These are phyloP conservation scores for Emergomyces pasteurianus DNA, from an alignment of 2,329 filamentous ascomycete genomes.

Conservation along the genomic window DNA sequence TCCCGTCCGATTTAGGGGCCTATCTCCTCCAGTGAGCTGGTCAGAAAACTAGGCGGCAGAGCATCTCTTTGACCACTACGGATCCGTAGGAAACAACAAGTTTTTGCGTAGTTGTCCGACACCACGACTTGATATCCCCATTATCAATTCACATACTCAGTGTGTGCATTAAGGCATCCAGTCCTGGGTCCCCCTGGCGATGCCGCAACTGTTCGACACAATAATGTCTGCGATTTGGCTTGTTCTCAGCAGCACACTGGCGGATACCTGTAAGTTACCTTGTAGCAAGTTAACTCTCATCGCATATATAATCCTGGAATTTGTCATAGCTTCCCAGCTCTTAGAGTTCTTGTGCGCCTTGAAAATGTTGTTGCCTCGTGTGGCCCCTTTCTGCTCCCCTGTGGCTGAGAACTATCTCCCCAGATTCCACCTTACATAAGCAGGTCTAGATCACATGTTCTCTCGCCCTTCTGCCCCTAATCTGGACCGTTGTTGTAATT, in stretches of 20 bases:
- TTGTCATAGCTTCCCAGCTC: not conserved
- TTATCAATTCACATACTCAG: not conserved
- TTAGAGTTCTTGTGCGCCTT: not conserved
- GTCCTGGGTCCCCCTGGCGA: too few relatives aligned
- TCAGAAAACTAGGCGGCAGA: too few relatives aligned
- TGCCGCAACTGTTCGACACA: too few relatives aligned
- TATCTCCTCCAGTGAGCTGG: too few relatives aligned
- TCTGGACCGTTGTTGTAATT: not conserved
- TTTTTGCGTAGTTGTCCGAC: not conserved
- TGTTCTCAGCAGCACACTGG: not conserved
- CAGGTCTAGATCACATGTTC: not conserved
- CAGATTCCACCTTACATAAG: not conserved
- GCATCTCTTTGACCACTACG: not conserved
- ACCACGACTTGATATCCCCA: not conserved
- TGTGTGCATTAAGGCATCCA: not conserved
- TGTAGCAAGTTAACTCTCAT: not conserved
- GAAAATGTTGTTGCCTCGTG: not conserved
- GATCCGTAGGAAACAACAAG: not conserved
- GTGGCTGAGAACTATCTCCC: too few relatives aligned
- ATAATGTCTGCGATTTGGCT: not conserved
- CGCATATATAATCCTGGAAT: not conserved
- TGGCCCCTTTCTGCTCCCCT: not conserved
- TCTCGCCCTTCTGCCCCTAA: not conserved
- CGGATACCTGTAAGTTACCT: not conserved
- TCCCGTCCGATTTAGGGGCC: too few relatives aligned